Percentiles rank a stretch among this genome's conserved stretches.
phyloP scores from a whole-genome alignment of 1,284 basidiomycete species.

The Earliella scabrosa region DNA sequence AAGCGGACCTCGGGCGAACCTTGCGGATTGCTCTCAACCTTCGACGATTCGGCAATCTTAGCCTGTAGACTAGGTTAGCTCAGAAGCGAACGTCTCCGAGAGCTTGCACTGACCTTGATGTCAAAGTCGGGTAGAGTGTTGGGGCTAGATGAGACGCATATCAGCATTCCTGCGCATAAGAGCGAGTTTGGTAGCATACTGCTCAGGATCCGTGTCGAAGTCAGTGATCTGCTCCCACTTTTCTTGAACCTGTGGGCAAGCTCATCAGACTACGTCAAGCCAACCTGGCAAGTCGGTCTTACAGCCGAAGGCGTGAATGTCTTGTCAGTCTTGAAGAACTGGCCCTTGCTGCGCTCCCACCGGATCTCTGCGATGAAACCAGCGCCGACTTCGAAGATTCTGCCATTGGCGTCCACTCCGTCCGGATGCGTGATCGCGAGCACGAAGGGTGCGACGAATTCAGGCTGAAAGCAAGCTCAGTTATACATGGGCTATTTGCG shows the following conservation, averaged over 20 bases:
- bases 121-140: constrained; percentile 73
- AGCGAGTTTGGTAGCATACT: constrained; percentile 51
- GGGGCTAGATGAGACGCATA: constrained; percentile 51
- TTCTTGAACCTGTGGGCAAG: constrained; percentile 63
- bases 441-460: constrained; percentile 94
- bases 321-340: constrained; percentile 89
- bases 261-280: background rate
- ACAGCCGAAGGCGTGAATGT: constrained; percentile 95
- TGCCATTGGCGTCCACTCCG: constrained; percentile 84
- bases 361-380: constrained; percentile 93
- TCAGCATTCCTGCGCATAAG: background rate
- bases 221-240: constrained; percentile 85
- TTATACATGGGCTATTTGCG: background rate
- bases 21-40: constrained; percentile 76
- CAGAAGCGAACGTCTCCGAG: background rate
- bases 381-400: constrained; percentile 93
- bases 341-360: constrained; percentile 91
- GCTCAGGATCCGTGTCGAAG: constrained; percentile 71
- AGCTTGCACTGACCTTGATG: constrained; percentile 49
- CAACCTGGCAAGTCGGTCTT: constrained; percentile 27
- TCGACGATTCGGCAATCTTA: constrained; percentile 72
- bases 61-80: constrained; percentile 41
- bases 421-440: constrained; percentile 78
- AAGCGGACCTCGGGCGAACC: constrained; percentile 77
- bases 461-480: constrained; percentile 58